These are phyloP conservation scores for Erodium maritimum DNA, from an alignment of 345 rosid genomes.

Conservation along the genomic window DNA sequence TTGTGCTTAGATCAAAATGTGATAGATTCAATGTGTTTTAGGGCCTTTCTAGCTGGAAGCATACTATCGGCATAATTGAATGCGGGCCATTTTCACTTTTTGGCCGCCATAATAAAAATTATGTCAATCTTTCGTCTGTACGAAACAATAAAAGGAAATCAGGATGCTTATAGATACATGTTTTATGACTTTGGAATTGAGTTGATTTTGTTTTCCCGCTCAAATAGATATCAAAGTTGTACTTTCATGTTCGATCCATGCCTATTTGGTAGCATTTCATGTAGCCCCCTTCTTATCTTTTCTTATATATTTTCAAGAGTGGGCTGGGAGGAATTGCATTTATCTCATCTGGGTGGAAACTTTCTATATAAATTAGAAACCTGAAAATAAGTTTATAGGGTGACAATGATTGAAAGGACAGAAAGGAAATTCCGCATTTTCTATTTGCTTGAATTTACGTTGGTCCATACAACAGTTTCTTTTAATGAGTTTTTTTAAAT, in stretches of 20 bases:
- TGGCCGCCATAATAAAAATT: background rate
- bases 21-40: background rate
- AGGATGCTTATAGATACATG: background rate
- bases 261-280: too few relatives aligned
- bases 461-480: background rate
- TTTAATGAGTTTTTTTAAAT: background rate
- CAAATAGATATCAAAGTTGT: too few relatives aligned
- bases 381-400: too few relatives aligned
- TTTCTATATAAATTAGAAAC: too few relatives aligned
- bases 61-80: background rate
- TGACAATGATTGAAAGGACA: too few relatives aligned
- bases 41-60: background rate
- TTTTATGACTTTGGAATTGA: too few relatives aligned
- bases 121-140: background rate
- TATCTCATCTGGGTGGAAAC: too few relatives aligned
- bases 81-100: background rate
- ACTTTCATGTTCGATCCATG: too few relatives aligned
- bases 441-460: background rate
- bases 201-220: too few relatives aligned
- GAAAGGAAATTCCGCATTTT: background rate
- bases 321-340: too few relatives aligned
- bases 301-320: too few relatives aligned
- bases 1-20: background rate
- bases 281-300: too few relatives aligned
- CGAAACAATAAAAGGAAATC: background rate